Percentiles rank a stretch among this genome's conserved stretches.
These are phyloP conservation scores for Penicillium samsonianum DNA, from an alignment of 495 filamentous ascomycete species.

Conservation along the genomic window DNA sequence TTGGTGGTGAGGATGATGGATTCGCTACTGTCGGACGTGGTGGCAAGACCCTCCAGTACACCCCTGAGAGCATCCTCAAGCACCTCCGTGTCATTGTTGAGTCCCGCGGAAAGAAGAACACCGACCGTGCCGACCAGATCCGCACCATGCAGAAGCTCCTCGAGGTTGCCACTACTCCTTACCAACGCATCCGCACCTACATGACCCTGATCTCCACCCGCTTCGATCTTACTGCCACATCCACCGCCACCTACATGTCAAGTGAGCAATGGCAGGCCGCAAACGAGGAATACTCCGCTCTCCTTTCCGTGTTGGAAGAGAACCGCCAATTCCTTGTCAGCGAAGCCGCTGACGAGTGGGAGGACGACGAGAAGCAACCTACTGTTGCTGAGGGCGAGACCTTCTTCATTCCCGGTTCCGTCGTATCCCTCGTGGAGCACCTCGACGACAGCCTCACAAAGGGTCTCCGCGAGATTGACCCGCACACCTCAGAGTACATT, in stretches of 20 bases:
- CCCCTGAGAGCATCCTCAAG: constrained; percentile 97
- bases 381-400: constrained; percentile 67
- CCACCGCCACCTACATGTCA: constrained; percentile 79
- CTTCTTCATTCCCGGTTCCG: constrained; percentile 86
- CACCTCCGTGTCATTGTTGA: constrained; percentile 91
- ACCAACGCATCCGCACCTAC: constrained; percentile 92
- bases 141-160: constrained; percentile 93
- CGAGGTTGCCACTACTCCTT: constrained; percentile 84
- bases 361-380: constrained; percentile 94
- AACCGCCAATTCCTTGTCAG: constrained; percentile 78
- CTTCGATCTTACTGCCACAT: constrained; percentile 86
- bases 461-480: constrained; percentile 94
- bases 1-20: constrained; percentile 74
- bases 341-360: constrained; percentile 95
- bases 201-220: constrained; percentile 89
- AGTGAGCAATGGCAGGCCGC: constrained; percentile 96
- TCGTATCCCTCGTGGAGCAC: constrained; percentile 92
- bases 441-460: constrained; percentile 97
- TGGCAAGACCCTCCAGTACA: constrained; percentile 84
- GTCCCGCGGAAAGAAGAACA: constrained; percentile 97
- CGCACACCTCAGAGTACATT: constrained; percentile 98
- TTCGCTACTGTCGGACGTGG: constrained; percentile 84
- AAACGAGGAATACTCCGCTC: constrained; percentile 74
- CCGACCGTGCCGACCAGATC: constrained; percentile 92
- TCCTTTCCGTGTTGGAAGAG: constrained; percentile 77